Evolutionary conservation across 164 flowering plant genomes (phyloP), one percentile per base, ranked within the genome.

Genomic region (Macadamia integrifolia): DNA sequence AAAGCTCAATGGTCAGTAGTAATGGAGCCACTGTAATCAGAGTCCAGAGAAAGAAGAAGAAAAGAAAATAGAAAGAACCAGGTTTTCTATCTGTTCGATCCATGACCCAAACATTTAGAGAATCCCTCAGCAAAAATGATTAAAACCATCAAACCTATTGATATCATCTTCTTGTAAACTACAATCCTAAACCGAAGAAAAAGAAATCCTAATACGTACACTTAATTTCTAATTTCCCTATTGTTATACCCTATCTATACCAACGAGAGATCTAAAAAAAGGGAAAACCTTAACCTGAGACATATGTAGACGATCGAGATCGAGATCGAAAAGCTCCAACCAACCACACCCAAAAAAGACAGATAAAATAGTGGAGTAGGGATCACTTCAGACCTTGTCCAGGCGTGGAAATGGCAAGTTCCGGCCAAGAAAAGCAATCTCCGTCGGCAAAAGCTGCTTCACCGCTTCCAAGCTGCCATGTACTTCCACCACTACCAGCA

Each of bases 361-460:
- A 60, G 12, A 42, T 1, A 43, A n/a, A 15, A 18, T 5, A 43
- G 44, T 32, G 13, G 30, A 43, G 48, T 43, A 61, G 40, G 40
- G 40, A n/a, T 61, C 60, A 69, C 60, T 66, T 53, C 65, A 62
- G 29, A 32, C 66, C 46, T 61, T 69, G 62, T 31, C 77, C 31
- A 3, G 88, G 75, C 2, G 87, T 81, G 7, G 94, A 82, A 70
- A 87, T 82, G 9, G 86, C 84, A 55, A 86, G 83, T 2, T 86
- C 89, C 9, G 88, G 86, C 86, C 88, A 83, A 56, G 73, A 56
- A 61, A 84, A 86, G 71, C 81, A 82, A 35, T 80, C 87, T 1
- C 79, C 85, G 6, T 73, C 72, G 32, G 67, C 82, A 62, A 77
- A 69, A 23, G 79, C 84, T 61, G 46, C 66, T 17, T 79, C 84